Evolutionary conservation across 2,329 filamentous ascomycete genomes (phyloP).

Genomic region (Botryotinia narcissicola): DNA sequence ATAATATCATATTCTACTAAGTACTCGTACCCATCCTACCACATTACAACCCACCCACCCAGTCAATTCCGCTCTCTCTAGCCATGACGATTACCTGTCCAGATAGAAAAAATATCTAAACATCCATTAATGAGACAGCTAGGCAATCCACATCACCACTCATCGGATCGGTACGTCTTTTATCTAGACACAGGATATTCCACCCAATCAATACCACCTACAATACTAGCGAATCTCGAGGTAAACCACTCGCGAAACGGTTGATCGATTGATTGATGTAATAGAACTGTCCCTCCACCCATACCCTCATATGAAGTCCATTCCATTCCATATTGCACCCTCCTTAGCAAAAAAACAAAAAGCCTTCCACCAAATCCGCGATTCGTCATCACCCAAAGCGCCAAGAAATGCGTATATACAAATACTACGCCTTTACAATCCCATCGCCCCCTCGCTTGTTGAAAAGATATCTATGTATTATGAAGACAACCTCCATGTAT

Average conservation of each 20-base stretch:
- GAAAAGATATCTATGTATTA: neutral
- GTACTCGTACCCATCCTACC: neutral
- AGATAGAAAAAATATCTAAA: neutral
- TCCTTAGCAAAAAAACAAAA: neutral
- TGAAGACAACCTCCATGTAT: neutral
- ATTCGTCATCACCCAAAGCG: neutral
- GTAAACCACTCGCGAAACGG: neutral
- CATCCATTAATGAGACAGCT: neutral
- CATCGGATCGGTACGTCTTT: neutral
- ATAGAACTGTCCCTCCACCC: neutral
- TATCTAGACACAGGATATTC: neutral
- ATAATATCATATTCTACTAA: neutral
- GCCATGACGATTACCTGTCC: neutral
- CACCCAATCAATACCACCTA: neutral
- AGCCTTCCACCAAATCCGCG: neutral
- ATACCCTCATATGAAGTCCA: neutral
- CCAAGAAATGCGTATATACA: slow-evolving; percentile 18
- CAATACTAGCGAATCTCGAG: neutral
- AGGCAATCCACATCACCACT: neutral
- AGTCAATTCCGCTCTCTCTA: neutral
- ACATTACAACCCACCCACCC: neutral
- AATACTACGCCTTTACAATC: slow-evolving; percentile 3
- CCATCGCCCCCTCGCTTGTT: neutral
- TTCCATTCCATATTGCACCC: neutral
- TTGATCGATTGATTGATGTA: neutral